Evolutionary conservation across 2,329 filamentous ascomycete species (phyloP), one percentile per base, ranked within the genome.

Genomic region (Cladorrhinum sp.): DNA sequence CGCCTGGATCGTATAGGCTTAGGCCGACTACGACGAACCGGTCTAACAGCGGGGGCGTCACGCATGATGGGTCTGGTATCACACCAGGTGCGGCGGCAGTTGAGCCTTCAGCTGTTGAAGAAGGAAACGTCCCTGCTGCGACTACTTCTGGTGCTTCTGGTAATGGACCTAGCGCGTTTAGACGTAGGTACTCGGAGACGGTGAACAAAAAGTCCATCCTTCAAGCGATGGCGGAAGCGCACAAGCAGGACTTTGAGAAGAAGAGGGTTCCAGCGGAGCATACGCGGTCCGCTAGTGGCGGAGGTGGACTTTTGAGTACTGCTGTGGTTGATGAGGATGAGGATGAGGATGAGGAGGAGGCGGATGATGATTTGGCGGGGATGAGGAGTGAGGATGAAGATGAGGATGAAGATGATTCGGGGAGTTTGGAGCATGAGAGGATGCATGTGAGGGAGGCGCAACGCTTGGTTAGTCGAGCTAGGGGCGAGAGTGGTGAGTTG

Each of bases 221-320:
- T 4, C 85, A 81, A 13, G 86, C 92, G n/a, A 81, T 97, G 66
- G 89, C 91, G 3, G 83, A 88, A 63, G 93, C 93, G 5, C 95
- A 98, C 73, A 89, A 85, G 62, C 89, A 96, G 73, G 93, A 98
- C 75, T 98, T 97, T 72, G 90, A 96, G 75, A 89, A 95, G 77
- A 90, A 85, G 72, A 82, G 85, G 64, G 75, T 72, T 67, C 74
- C 75, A n/a, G 32, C 22, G 24, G 56, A 23, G 45, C 18, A 29
- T 48, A 18, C 36, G 20, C n/a, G 51, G 10, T 16, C 27, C 18
- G 53, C 29, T 16, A 55, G 57, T 20, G 23, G 59, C 3, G 27
- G 61, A 16, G 13, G 24, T 20, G 60, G 38, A n/a, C 22, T 22
- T 2, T 23, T 48, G 29, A 49, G 41, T 48, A 27, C 20, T 49